Evolutionary conservation across 2,329 filamentous ascomycete genomes (phyloP).

Genomic region (Diaporthe aspalathi): DNA sequence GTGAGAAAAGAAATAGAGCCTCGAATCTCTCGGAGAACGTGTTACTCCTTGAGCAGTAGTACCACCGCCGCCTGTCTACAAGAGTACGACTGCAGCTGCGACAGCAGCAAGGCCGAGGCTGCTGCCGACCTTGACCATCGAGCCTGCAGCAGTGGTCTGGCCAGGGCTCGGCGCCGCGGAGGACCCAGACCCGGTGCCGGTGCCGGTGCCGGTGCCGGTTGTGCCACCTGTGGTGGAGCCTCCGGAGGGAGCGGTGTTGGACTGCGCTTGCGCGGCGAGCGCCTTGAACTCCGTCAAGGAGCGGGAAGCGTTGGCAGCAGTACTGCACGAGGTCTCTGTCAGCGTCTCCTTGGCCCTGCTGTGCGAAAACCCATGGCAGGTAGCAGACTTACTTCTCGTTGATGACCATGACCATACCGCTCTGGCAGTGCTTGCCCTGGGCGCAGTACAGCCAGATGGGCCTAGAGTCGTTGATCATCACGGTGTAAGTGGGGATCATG

Average conservation of each 20-base stretch:
- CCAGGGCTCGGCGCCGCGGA: conserved; percentile 34
- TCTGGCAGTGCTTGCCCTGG: conserved; percentile 79
- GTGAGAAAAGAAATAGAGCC: not conserved
- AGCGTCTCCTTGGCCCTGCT: not conserved
- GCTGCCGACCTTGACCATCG: conserved; percentile 53
- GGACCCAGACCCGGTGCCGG: not conserved
- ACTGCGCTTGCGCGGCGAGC: conserved; percentile 48
- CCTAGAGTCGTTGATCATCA: conserved; percentile 74
- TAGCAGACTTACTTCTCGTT: conserved; percentile 72
- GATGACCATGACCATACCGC: conserved; percentile 80
- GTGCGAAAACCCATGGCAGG: not conserved
- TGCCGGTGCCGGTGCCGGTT: conserved; percentile 38
- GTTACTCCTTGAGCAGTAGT: not conserved
- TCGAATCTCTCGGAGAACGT: not conserved
- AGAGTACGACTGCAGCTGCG: conserved; percentile 55
- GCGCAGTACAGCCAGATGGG: conserved; percentile 86
- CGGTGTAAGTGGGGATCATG: conserved; percentile 75
- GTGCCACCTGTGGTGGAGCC: conserved; percentile 42
- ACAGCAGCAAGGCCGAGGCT: conserved; percentile 58
- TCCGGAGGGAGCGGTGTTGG: conserved; percentile 32
- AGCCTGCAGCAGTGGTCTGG: conserved; percentile 44
- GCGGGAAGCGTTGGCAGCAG: conserved; percentile 62
- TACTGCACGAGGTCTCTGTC: conserved; percentile 46
- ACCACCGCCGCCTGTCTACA: conserved; percentile 48
- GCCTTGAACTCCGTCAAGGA: conserved; percentile 63